Conservation (phyloP, 2,329 filamentous ascomycete genomes). For the Aspergillus spinulosporus region DNA sequence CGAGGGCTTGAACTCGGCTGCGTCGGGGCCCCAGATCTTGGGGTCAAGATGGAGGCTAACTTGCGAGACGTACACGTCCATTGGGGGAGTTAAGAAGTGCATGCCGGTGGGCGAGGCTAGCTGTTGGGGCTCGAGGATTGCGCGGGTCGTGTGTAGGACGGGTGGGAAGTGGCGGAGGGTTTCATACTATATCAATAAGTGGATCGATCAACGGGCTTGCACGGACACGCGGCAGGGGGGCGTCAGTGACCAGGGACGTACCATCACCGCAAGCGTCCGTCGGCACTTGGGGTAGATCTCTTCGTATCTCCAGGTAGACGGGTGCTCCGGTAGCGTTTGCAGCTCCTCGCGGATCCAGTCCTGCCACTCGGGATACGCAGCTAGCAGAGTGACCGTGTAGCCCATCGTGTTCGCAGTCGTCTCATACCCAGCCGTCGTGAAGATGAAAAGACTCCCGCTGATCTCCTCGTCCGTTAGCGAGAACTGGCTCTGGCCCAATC, state of each 20-base stretch:
- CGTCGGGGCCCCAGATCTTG: constrained; percentile 8
- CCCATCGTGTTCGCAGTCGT: constrained; percentile 54
- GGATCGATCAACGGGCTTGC: too few relatives aligned
- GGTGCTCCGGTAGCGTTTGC: constrained; percentile 31
- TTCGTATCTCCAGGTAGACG: constrained; percentile 43
- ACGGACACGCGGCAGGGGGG: too few relatives aligned
- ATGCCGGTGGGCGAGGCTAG: constrained; percentile 28
- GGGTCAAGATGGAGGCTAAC: constrained; percentile 7
- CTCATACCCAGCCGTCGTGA: constrained; percentile 51
- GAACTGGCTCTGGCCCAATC: constrained; percentile 16
- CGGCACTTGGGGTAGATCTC: constrained; percentile 46
- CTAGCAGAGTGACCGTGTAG: constrained; percentile 51
- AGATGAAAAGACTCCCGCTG: constrained; percentile 49
- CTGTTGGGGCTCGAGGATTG: constrained; percentile 31
- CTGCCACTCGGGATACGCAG: constrained; percentile 51
- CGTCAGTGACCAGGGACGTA: constrained; percentile 18
- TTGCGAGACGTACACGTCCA: constrained; percentile 30
- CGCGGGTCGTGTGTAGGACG: constrained; percentile 40
- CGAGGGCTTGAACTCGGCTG: constrained; percentile 7
- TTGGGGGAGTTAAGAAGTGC: constrained; percentile 35
- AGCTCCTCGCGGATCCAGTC: constrained; percentile 56
- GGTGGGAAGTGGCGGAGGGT: constrained; percentile 47
- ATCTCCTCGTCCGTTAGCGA: constrained; percentile 43
- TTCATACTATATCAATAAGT: constrained; percentile 32
- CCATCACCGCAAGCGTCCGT: constrained; percentile 52